Evolutionary conservation across 139 green algal genomes (phyloP), one percentile per base, ranked within the genome.

Genomic region (Haematococcus lacustris): DNA sequence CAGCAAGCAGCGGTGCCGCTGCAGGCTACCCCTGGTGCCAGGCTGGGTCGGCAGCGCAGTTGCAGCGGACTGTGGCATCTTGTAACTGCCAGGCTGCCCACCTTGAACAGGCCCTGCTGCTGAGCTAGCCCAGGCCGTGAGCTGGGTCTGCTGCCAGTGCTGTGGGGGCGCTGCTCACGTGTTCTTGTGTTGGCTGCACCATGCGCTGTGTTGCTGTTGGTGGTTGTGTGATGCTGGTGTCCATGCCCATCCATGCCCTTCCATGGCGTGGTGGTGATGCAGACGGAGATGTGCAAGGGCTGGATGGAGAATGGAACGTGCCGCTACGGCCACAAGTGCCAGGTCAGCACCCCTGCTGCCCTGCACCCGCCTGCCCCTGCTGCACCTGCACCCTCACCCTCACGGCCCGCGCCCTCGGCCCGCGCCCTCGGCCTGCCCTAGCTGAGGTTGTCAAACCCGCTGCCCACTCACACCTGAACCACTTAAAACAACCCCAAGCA

Each of bases 251-350:
- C n/a, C n/a, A n/a, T n/a, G n/a, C n/a, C n/a, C n/a, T n/a, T n/a
- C n/a, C n/a, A n/a, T n/a, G n/a, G n/a, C n/a, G n/a, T n/a, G 30
- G 34, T 83, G 79, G 70, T n/a, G 4, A 0, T 83, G 77, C 85
- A 97, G 91, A 97, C 92, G 47, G 92, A 97, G 84, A 81, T 97
- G 69, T 97, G 92, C 78, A 85, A 88, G 43, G 85, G 84, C 35
- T 97, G 92, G 92, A 57, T 88, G 39, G 86, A 93, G 70, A 81
- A 73, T 13, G 91, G 92, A 3, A 82, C 37, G 34, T 97, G 92
- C 80, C 85, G 88, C 38, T 97, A 97, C 67, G 92, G 91, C 6
- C 66, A 62, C 63, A 92, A 93, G 71, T 97, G 92, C 78, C 90
- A 92, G 83, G 83, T 88, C 59, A 61, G 74, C 32, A 38, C 17